Conservation (phyloP, 352 stramenopile genomes). For the Poterioochromonas sp. region DNA sequence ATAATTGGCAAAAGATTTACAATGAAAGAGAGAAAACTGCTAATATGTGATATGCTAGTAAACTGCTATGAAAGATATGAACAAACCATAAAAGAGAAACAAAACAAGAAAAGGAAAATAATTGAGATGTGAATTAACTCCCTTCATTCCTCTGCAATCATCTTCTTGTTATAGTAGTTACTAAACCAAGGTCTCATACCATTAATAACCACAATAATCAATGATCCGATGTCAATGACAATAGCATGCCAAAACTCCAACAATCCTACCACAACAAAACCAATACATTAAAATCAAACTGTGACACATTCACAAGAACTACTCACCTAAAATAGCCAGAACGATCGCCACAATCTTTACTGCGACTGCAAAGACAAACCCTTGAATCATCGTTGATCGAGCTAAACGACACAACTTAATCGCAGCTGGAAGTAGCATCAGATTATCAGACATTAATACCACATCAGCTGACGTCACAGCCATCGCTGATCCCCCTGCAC, state of each 20-base stretch:
- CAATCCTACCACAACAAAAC: not conserved
- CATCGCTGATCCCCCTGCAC: conserved; percentile 27
- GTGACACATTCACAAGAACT: not conserved
- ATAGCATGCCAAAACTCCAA: conserved; percentile 30
- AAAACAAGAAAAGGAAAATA: no score
- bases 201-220: conserved; percentile 24
- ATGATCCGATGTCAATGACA: conserved; percentile 22
- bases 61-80: no score
- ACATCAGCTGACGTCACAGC: conserved; percentile 24
- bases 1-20: no score
- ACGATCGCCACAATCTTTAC: conserved; percentile 28
- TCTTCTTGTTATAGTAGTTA: no score
- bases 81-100: no score
- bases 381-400: not conserved
- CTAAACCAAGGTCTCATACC: conserved; percentile 6
- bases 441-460: conserved; percentile 25
- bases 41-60: no score
- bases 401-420: not conserved
- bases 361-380: conserved; percentile 6
- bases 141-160: no score
- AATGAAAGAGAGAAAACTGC: no score
- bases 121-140: no score
- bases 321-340: conserved; percentile 14
- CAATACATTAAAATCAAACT: not conserved
- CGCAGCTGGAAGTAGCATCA: conserved; percentile 17